Conservation (phyloP, 805 yeast genomes). For the Candida glaebosa region DNA sequence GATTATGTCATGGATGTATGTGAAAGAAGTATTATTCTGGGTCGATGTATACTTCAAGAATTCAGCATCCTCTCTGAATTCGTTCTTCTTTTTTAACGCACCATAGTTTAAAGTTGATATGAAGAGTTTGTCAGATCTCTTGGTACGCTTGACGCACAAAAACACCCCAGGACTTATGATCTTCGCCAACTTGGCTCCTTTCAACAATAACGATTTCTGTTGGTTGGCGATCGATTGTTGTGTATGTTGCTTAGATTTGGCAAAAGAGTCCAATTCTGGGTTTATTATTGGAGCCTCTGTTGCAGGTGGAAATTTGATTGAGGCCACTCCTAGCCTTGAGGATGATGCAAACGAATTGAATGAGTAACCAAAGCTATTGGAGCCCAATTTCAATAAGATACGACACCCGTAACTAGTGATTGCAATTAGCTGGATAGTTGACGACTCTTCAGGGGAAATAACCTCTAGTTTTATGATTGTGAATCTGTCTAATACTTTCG, state of each 20-base stretch:
- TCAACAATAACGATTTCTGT: slow-evolving; percentile 54
- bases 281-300: slow-evolving; percentile 39
- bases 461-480: slow-evolving; percentile 61
- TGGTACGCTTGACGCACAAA: slow-evolving; percentile 57
- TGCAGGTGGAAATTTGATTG: slow-evolving; percentile 67
- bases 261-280: slow-evolving; percentile 39
- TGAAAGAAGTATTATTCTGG: slow-evolving; percentile 20
- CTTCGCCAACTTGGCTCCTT: slow-evolving; percentile 54
- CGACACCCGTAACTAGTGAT: slow-evolving; percentile 83
- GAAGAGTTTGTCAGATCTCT: slow-evolving; percentile 50
- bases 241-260: slow-evolving; percentile 38
- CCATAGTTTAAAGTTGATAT: slow-evolving; percentile 86
- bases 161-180: slow-evolving; percentile 85
- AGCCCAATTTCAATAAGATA: slow-evolving; percentile 54
- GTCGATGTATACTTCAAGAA: slow-evolving; percentile 38
- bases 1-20: slow-evolving; percentile 64
- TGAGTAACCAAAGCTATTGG: slow-evolving; percentile 18
- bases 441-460: slow-evolving; percentile 62
- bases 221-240: slow-evolving; percentile 38
- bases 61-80: slow-evolving; percentile 78
- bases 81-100: slow-evolving; percentile 65
- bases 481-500: slow-evolving; percentile 46
- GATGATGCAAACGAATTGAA: slow-evolving; percentile 20
- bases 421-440: slow-evolving; percentile 70
- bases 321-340: slow-evolving; percentile 33